Percentiles rank a stretch among this genome's conserved stretches.
Evolutionary conservation across 2,329 filamentous ascomycete species (phyloP).

Genomic region (Lachnellula subtilissima): DNA sequence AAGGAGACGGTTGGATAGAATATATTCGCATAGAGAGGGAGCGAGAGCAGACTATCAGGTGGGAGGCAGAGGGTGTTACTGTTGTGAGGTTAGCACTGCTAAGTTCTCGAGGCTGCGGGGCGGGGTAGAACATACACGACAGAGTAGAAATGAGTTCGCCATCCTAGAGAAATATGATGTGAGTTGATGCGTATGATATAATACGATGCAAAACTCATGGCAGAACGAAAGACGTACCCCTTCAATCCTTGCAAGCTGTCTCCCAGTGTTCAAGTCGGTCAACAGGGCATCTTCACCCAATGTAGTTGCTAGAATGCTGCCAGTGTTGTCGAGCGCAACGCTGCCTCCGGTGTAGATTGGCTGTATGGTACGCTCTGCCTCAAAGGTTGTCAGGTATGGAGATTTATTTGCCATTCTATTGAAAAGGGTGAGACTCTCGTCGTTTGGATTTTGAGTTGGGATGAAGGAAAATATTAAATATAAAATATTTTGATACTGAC

Average conservation of each 20-base stretch:
- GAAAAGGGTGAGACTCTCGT: slow-evolving; percentile 10
- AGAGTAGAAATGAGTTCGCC: slow-evolving; percentile 75
- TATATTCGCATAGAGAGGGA: slow-evolving; percentile 97
- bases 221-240: slow-evolving; percentile 53
- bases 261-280: slow-evolving; percentile 77
- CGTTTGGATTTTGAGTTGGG: background rate
- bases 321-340: slow-evolving; percentile 75
- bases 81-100: slow-evolving; percentile 18
- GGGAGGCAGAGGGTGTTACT: slow-evolving; percentile 85
- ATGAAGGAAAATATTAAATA: slow-evolving; percentile 11
- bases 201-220: no score
- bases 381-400: slow-evolving; percentile 81
- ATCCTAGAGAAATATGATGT: slow-evolving; percentile 47
- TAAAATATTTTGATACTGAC: slow-evolving; percentile 2
- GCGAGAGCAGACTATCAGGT: slow-evolving; percentile 86
- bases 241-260: slow-evolving; percentile 79
- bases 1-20: slow-evolving; percentile 56
- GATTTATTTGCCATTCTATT: slow-evolving; percentile 54
- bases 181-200: no score
- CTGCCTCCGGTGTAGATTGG: slow-evolving; percentile 93
- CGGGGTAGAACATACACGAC: slow-evolving; percentile 44
- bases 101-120: slow-evolving; percentile 14
- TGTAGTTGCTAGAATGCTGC: slow-evolving; percentile 77
- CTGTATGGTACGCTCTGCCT: slow-evolving; percentile 74
- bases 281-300: slow-evolving; percentile 89